Percentiles rank a stretch among this genome's conserved stretches.
phyloP scores from a whole-genome alignment of 1,139 yeast genomes.

The Blastobotrys petasosporus region DNA sequence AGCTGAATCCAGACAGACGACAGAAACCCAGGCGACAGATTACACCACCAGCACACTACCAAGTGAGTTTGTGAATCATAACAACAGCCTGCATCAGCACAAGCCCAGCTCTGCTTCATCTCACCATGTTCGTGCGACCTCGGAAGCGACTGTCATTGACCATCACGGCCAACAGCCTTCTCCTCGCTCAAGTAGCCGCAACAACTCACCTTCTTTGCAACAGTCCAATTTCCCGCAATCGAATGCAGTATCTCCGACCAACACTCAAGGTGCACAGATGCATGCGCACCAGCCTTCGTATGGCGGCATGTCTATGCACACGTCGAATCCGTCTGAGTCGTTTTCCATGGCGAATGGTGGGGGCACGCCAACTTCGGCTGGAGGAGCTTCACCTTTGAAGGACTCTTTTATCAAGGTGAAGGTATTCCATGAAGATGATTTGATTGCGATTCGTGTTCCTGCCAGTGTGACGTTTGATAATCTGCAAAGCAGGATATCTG shows the following conservation, averaged over 20 bases:
- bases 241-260: background rate
- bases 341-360: slow-evolving; percentile 4
- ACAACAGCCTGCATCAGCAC: background rate
- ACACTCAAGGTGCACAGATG: too few species aligned
- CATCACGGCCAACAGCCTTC: background rate
- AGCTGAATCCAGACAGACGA: slow-evolving; percentile 11
- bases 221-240: background rate
- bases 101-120: background rate
- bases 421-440: slow-evolving; percentile 83
- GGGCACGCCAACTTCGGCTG: slow-evolving; percentile 4
- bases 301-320: background rate
- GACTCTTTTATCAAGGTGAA: slow-evolving; percentile 54
- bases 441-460: slow-evolving; percentile 79
- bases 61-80: background rate
- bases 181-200: too few species aligned
- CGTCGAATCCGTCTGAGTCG: slow-evolving; percentile 11
- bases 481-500: slow-evolving; percentile 56
- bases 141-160: slow-evolving; percentile 9
- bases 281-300: too few species aligned
- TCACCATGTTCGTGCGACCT: slow-evolving; percentile 1
- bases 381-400: slow-evolving; percentile 1
- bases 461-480: slow-evolving; percentile 53
- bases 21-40: slow-evolving; percentile 1
- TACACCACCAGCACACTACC: background rate
- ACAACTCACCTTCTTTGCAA: too few species aligned